Percentiles rank a stretch among this genome's conserved stretches.
These are phyloP conservation scores for Hymenoscyphus repandus DNA, from an alignment of 2,329 filamentous ascomycete species.

Conservation along the genomic window DNA sequence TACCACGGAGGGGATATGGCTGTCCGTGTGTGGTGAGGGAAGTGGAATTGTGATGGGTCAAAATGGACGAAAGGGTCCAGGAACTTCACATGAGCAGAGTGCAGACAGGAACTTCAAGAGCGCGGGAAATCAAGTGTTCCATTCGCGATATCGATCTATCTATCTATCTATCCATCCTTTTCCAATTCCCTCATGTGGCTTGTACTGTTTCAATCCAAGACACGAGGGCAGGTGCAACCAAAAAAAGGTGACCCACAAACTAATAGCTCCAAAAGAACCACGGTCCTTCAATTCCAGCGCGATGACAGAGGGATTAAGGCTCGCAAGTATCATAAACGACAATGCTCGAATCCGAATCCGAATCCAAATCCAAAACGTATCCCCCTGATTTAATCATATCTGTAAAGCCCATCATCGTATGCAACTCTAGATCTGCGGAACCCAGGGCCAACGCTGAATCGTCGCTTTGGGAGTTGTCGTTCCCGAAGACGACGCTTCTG, in stretches of 20 bases:
- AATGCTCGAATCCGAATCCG: neutral
- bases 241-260: neutral
- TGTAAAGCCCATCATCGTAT: conserved; percentile 29
- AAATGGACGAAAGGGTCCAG: too few species aligned
- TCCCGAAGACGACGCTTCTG: conserved; percentile 21
- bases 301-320: neutral
- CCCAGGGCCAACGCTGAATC: conserved; percentile 23
- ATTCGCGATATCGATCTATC: neutral
- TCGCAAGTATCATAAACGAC: neutral
- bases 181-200: neutral
- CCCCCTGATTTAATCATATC: conserved; percentile 31
- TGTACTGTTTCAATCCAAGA: neutral
- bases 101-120: neutral
- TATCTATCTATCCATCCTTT: neutral
- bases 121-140: neutral
- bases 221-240: neutral
- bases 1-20: too few species aligned
- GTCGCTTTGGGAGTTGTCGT: conserved; percentile 19
- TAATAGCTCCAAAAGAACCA: neutral
- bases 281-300: neutral
- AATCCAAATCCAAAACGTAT: conserved; percentile 2
- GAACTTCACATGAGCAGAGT: too few species aligned
- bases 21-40: too few species aligned
- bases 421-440: conserved; percentile 22
- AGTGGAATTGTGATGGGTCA: too few species aligned